Evolutionary conservation across 192 early-diverging fungal genomes (phyloP), one percentile per base, ranked within the genome.

Genomic region (Martensiomyces pterosporus): DNA sequence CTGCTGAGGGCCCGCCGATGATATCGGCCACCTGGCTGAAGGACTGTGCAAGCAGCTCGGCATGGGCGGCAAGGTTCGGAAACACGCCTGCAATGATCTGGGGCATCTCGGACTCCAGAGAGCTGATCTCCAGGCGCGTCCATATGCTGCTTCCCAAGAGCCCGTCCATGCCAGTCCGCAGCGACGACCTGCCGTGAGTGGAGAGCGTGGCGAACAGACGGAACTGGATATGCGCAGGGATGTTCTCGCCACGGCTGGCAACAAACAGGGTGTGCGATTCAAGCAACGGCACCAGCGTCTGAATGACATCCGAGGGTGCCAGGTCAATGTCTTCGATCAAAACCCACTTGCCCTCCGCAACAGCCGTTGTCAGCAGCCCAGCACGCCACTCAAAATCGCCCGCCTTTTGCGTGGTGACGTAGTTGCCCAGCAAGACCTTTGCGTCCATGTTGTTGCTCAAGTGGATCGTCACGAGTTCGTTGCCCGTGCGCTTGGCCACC

Each of bases 301-400:
- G 87, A 38, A 98, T 64, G 17, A 98, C 94, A 52, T 99, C 97
- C 10, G 83, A 50, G n/a, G 97, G 88, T 0, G 97, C 97, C 21
- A 92, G 68, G 60, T 99, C 92, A 49, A 99, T 86, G 75, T 98
- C 94, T 71, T 99, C 97, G 57, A 99, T 83, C 38, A 99, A 68
- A 39, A 99, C 83, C 97, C 97, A 99, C 10, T 83, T 77, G 27
- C 97, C 97, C 47, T 91, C 78, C 14, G 67, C 42, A 1, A 99
- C 94, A 6, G 94, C 94, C 7, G 84, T 86, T 1, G 94, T 90
- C 19, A 99, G 79, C 6, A 99, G 80, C 36, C 97, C 97, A 6
- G 88, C 81, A 47, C 91, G 92, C 93, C 93, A 99, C 26, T 82
- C 80, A 64, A 99, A 99, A n/a, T 81, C 76, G 52, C 93, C 94